Base-by-base conservation (phyloP, 129 eudicot species). In the Cynara cardunculus region DNA sequence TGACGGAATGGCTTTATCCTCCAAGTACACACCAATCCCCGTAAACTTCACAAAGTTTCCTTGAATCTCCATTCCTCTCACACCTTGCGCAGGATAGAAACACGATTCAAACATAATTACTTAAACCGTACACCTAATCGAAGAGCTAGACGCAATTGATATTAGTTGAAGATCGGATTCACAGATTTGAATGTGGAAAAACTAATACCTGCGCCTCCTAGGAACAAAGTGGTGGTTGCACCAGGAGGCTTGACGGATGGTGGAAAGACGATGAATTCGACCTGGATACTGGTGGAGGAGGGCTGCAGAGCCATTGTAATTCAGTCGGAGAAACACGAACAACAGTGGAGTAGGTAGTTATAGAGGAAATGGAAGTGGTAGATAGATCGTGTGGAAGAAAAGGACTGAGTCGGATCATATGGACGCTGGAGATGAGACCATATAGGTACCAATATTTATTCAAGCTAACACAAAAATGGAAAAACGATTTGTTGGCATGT, bases 181-280 rank as follows among this genome's bases (percentile, higher is more conserved):
- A 80, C 66, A 56, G n/a, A 19, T 31, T 31, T 49, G 27, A 11
- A 56, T 9, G 18, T 3, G 11, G 31, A 28, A n/a, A n/a, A n/a
- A n/a, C n/a, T n/a, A n/a, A 21, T 74, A 92, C 99, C 99, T 90
- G 99, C 97, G 67, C 99, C 99, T 27, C 84, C 99, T 74, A 95
- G 97, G 86, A 95, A 90, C 68, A 95, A 72, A 62, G 91, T 39
- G 37, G 80, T 83, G 78, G 80, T 81, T n/a, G 92, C 69, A 27
- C 90, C 91, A 6, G 97, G 99, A 77, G 99, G 93, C 68, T 88
- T 90, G 35, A 84, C 92, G 22, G 90, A 39, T 4, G 97, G 78
- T 39, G 97, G 93, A 79, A 95, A 95, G 16, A 80, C 87, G 53
- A 78, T 68, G 83, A 83, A 83, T 56, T 95, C 97, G 73, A 95